These are phyloP conservation scores for Tolypocladium tropicale DNA, from an alignment of 2,329 filamentous ascomycete genomes.

Conservation along the genomic window DNA sequence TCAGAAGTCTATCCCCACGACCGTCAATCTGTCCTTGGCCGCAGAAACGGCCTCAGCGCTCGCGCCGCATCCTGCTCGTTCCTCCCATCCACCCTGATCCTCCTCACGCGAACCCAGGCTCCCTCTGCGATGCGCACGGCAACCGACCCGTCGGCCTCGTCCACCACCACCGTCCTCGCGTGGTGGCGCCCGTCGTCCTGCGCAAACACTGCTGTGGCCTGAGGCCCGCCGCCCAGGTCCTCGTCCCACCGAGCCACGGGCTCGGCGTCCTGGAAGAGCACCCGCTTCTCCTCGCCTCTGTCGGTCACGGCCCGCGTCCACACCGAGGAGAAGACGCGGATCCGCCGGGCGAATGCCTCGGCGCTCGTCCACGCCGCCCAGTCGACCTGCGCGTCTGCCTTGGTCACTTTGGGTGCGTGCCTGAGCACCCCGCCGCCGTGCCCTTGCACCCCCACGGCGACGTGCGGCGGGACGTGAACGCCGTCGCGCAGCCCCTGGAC, in stretches of 20 bases:
- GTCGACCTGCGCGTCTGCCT: slow-evolving; percentile 51
- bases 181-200: slow-evolving; percentile 1
- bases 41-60: slow-evolving; percentile 11
- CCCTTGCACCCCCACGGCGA: slow-evolving; percentile 16
- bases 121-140: slow-evolving; percentile 11
- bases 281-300: slow-evolving; percentile 17
- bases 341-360: slow-evolving; percentile 42
- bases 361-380: slow-evolving; percentile 42
- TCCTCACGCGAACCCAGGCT: slow-evolving; percentile 15
- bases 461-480: slow-evolving; percentile 55
- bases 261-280: slow-evolving; percentile 28
- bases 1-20: too few species aligned
- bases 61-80: slow-evolving; percentile 13
- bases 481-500: slow-evolving; percentile 51
- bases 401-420: slow-evolving; percentile 65
- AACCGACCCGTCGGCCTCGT: slow-evolving; percentile 8
- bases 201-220: slow-evolving; percentile 9
- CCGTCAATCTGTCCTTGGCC: neutral
- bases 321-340: slow-evolving; percentile 52
- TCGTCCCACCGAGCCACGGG: slow-evolving; percentile 8
- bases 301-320: slow-evolving; percentile 42
- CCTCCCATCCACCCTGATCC: slow-evolving; percentile 23
- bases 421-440: slow-evolving; percentile 9
- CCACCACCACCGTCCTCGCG: slow-evolving; percentile 3
- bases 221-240: neutral